Evolutionary conservation across 306 rosid genomes (phyloP).

Genomic region (Hippophae tibetana): DNA sequence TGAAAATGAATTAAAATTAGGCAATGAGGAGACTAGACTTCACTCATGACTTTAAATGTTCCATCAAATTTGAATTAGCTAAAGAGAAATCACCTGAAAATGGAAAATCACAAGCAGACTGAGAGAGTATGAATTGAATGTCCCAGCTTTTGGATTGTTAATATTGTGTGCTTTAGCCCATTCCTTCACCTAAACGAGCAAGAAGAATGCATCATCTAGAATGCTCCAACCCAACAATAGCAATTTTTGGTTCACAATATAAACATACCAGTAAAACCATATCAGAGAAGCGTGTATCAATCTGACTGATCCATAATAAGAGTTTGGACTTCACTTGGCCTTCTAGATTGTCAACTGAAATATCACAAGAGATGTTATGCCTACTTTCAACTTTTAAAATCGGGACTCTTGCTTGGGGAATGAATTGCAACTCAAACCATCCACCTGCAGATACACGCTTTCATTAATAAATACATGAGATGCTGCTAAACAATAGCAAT

Average conservation of each 20-base stretch:
- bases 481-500: constrained; percentile 11
- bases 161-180: constrained; percentile 37
- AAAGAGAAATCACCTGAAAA: constrained; percentile 60
- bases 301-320: constrained; percentile 54
- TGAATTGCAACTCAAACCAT: constrained; percentile 37
- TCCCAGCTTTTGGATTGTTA: constrained; percentile 55
- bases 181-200: constrained; percentile 78
- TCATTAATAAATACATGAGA: constrained; percentile 14
- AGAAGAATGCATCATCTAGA: constrained; percentile 26
- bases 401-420: constrained; percentile 71
- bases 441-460: constrained; percentile 48
- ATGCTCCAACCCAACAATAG: constrained; percentile 16
- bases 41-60: too few relatives aligned
- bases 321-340: constrained; percentile 76
- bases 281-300: constrained; percentile 71
- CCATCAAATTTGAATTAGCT: too few relatives aligned
- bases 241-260: constrained; percentile 15
- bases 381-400: constrained; percentile 54
- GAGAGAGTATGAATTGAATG: constrained; percentile 76
- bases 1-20: too few relatives aligned
- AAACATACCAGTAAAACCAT: constrained; percentile 76
- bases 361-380: constrained; percentile 64
- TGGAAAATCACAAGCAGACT: constrained; percentile 80
- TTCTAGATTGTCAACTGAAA: constrained; percentile 72
- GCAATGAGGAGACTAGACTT: too few relatives aligned